phyloP scores from a whole-genome alignment of 345 rosid species.

The Populus deltoides region DNA sequence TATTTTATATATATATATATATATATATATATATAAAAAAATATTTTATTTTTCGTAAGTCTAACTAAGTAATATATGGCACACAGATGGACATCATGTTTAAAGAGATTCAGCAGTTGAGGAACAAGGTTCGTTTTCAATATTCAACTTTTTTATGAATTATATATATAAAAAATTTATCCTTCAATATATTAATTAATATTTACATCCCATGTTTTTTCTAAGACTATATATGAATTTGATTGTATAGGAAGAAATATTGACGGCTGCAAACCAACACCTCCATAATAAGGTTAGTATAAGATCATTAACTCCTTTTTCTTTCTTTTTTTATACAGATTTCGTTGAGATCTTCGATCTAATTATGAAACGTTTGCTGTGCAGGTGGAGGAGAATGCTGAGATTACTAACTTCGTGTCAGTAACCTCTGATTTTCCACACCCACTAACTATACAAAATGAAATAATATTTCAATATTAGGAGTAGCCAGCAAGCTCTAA shows the following conservation, averaged over 20 bases:
- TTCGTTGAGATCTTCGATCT: background rate
- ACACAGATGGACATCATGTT: slow-evolving; percentile 71
- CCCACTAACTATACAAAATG: slow-evolving; percentile 64
- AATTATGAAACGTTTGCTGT: background rate
- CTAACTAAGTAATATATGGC: background rate
- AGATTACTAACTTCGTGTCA: slow-evolving; percentile 41
- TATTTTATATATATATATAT: background rate
- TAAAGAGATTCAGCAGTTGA: slow-evolving; percentile 75
- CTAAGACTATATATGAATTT: background rate
- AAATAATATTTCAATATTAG: slow-evolving; percentile 55
- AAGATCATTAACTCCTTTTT: background rate
- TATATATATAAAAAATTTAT: too few relatives aligned
- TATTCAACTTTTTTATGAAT: background rate
- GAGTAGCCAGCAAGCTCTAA: background rate
- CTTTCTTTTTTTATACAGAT: too few relatives aligned
- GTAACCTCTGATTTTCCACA: slow-evolving; percentile 40
- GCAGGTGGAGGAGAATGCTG: slow-evolving; percentile 67
- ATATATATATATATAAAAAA: background rate
- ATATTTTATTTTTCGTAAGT: background rate
- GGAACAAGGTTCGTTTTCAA: slow-evolving; percentile 54
- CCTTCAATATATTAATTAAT: background rate
- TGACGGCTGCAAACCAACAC: slow-evolving; percentile 66
- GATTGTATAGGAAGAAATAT: slow-evolving; percentile 62
- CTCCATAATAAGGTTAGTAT: slow-evolving; percentile 71
- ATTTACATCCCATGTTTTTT: background rate